Evolutionary conservation across 768 basidiomycete species (phyloP), one percentile per base, ranked within the genome.

Genomic region (Amanita rimosa): DNA sequence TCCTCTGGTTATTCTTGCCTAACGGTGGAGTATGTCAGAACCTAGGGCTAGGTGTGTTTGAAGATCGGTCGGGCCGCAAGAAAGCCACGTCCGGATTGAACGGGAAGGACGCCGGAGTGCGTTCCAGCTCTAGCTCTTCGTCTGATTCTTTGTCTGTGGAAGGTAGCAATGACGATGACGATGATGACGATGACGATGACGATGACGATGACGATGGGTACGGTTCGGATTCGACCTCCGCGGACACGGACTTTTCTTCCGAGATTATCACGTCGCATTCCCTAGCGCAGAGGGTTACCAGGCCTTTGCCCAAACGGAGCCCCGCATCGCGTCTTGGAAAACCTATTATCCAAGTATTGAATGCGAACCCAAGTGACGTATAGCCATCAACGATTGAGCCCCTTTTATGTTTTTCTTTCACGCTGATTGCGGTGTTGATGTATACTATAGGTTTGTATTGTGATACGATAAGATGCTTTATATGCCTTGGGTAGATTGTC

Each of bases 11-110:
- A 21, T 36, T 27, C 27, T 37, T 1, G 40, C 31, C 22, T 48
- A 45, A 45, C 33, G 53, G n/a, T n/a, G 21, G 39, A 40, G 9
- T 2, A 13, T n/a, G 1, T 19, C 60, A 83, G 81, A 78, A 81
- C 58, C 72, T 83, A 26, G 81, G 81, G 14, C 66, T 83, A 0
- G 81, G 81, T 16, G 66, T 83, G 8, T 80, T 80, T 54, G 76
- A 79, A 57, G 64, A 71, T 37, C 62, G 62, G 13, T 58, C 60
- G 19, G 53, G 57, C 11, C 31, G 31, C 36, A 58, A 49, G 21
- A 44, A 54, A 4, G 6, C 13, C 53, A 55, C 22, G 49, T 54
- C 2, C 3, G 2, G 11, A 29, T 10, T 10, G n/a, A 8, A 36
- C 34, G 24, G 24, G 11, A 21, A 64, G 44, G 64, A 65, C 46